A percentile compares a stretch with the other conserved stretches of the same genome.
Conservation (phyloP, 768 basidiomycete species). For the Auriscalpium orientale region DNA sequence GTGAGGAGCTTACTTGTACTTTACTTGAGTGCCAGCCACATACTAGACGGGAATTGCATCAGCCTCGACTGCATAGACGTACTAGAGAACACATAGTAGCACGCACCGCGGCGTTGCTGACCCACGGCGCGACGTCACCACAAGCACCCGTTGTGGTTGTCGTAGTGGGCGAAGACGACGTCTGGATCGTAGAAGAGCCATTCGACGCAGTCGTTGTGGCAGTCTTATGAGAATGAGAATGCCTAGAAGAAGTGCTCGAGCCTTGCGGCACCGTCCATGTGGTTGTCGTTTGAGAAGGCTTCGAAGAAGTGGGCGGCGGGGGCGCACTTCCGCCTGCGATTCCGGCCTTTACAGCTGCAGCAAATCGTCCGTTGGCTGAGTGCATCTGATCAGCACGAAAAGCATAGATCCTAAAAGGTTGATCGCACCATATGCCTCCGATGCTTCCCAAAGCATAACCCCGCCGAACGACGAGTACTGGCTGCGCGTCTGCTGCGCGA, state of each 20-base stretch:
- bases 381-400: not conserved
- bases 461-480: conserved; percentile 61
- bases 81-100: not conserved
- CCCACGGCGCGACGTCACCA: conserved; percentile 35
- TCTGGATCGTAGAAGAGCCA: conserved; percentile 11
- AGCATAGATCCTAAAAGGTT: not conserved
- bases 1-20: conserved; percentile 31
- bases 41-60: conserved; percentile 27
- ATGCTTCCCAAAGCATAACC: conserved; percentile 38
- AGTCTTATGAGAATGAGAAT: conserved; percentile 4
- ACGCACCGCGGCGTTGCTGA: conserved; percentile 30
- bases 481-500: conserved; percentile 41
- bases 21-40: conserved; percentile 30
- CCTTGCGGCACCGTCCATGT: conserved; percentile 5
- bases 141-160: conserved; percentile 28
- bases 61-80: not conserved
- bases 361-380: conserved; percentile 37
- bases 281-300: conserved; percentile 13
- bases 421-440: conserved; percentile 20
- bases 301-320: conserved; percentile 14
- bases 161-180: conserved; percentile 18
- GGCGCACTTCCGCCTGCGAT: conserved; percentile 21
- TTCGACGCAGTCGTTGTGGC: conserved; percentile 14
- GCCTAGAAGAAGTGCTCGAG: too few relatives aligned
- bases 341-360: conserved; percentile 34